phyloP scores from a whole-genome alignment of 352 stramenopile genomes.

The Phytophthora macrochlamydospora region DNA sequence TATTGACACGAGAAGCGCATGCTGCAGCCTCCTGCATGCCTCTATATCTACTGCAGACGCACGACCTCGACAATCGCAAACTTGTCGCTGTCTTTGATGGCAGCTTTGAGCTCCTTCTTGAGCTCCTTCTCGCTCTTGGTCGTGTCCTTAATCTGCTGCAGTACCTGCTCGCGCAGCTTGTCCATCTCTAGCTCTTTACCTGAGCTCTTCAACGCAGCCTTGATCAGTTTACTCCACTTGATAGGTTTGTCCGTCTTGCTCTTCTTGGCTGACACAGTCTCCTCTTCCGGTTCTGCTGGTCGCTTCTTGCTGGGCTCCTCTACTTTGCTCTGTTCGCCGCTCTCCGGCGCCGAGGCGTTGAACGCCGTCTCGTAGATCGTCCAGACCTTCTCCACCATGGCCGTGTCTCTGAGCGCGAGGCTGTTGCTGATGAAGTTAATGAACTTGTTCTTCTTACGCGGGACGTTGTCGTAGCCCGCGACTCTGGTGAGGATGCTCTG shows the following conservation, averaged over 20 bases:
- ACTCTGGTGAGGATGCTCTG: slow-evolving; percentile 80
- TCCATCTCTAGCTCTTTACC: slow-evolving; percentile 62
- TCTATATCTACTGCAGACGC: slow-evolving; percentile 36
- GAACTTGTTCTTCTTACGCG: slow-evolving; percentile 94
- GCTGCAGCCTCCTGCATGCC: neutral
- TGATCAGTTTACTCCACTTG: slow-evolving; percentile 81
- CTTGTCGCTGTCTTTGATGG: slow-evolving; percentile 45
- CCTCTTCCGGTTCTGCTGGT: slow-evolving; percentile 37
- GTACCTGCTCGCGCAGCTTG: slow-evolving; percentile 48
- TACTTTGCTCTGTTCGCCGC: neutral
- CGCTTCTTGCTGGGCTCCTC: slow-evolving; percentile 51
- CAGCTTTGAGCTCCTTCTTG: slow-evolving; percentile 67
- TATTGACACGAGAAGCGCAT: neutral
- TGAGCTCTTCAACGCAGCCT: slow-evolving; percentile 52
- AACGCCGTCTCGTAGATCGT: slow-evolving; percentile 69
- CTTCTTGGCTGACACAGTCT: slow-evolving; percentile 45
- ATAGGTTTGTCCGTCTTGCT: slow-evolving; percentile 48
- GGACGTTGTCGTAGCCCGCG: slow-evolving; percentile 89
- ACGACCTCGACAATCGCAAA: slow-evolving; percentile 60
- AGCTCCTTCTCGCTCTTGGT: slow-evolving; percentile 68
- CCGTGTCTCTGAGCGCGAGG: slow-evolving; percentile 54
- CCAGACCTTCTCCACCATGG: slow-evolving; percentile 72
- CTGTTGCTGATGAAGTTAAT: slow-evolving; percentile 92
- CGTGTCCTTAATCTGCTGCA: slow-evolving; percentile 49
- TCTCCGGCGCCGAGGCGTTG: slow-evolving; percentile 45